phyloP scores from a whole-genome alignment of 495 filamentous ascomycete species.

The Penicillium psychrofluorescens region DNA sequence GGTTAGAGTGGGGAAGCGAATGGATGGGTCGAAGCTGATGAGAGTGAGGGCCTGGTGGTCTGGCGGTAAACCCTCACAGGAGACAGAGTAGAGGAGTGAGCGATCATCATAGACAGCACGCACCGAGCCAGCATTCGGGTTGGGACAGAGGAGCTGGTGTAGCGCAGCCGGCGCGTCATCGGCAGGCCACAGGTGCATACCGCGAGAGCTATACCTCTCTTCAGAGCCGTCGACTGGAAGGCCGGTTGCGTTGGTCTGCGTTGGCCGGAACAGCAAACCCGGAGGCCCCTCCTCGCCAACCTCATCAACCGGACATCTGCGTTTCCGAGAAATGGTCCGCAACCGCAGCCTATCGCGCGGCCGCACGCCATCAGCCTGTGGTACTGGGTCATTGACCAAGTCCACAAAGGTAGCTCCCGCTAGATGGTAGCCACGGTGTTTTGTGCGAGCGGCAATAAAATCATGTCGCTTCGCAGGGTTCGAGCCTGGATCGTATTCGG shows the following conservation, averaged over 20 bases:
- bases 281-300: slow-evolving; percentile 25
- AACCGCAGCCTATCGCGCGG: slow-evolving; percentile 45
- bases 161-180: slow-evolving; percentile 40
- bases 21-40: slow-evolving; percentile 56
- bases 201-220: slow-evolving; percentile 42
- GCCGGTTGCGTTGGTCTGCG: slow-evolving; percentile 19
- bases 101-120: slow-evolving; percentile 54
- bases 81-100: slow-evolving; percentile 47
- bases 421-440: slow-evolving; percentile 52
- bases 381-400: slow-evolving; percentile 51
- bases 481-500: slow-evolving; percentile 40
- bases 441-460: slow-evolving; percentile 51
- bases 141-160: slow-evolving; percentile 50
- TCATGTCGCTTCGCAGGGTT: slow-evolving; percentile 31
- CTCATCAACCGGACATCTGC: slow-evolving; percentile 30
- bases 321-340: slow-evolving; percentile 41
- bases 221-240: slow-evolving; percentile 25
- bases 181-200: slow-evolving; percentile 54
- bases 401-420: slow-evolving; percentile 56
- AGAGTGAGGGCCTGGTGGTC: slow-evolving; percentile 47
- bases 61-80: slow-evolving; percentile 34
- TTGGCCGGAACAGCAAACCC: slow-evolving; percentile 27
- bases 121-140: slow-evolving; percentile 38
- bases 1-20: slow-evolving; percentile 27
- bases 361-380: slow-evolving; percentile 21